phyloP scores from a whole-genome alignment of 2,329 filamentous ascomycete genomes.

The Septoria petroselini region DNA sequence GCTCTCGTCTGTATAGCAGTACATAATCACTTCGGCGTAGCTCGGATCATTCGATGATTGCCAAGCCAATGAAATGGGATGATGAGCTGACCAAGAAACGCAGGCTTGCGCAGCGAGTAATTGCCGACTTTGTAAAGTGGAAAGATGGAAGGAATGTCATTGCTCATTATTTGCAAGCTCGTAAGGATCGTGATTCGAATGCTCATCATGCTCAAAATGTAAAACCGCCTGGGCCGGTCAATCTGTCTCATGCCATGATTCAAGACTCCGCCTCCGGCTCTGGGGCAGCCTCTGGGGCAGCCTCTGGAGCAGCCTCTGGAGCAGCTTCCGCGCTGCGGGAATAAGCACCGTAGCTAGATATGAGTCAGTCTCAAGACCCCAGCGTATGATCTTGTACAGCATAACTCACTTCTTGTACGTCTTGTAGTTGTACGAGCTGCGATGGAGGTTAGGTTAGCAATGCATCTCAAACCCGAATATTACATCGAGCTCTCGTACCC shows the following conservation, averaged over 20 bases:
- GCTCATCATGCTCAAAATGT: background rate
- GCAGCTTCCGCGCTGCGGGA: background rate
- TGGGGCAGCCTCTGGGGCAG: conserved; percentile 5
- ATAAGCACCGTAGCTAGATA: background rate
- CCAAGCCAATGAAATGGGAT: background rate
- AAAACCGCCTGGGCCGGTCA: background rate
- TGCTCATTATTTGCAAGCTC: conserved; percentile 7
- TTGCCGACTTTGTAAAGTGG: no score
- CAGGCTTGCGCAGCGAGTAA: background rate
- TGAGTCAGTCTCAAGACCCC: no score
- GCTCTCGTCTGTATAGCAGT: no score
- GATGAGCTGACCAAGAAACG: background rate
- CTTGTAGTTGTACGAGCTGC: conserved; percentile 1
- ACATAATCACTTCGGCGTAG: no score
- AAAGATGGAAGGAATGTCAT: conserved; percentile 7
- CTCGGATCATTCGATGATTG: background rate
- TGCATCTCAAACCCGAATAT: no score
- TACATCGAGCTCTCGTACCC: background rate
- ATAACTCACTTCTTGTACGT: background rate
- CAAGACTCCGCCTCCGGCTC: conserved; percentile 4
- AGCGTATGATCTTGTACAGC: no score
- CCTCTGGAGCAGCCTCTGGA: conserved; percentile 1
- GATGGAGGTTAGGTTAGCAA: no score
- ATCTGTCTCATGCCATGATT: background rate
- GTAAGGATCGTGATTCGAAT: conserved; percentile 7